Conservation (phyloP, 73 alveolate genomes). For the Durusdinium trenchii region DNA sequence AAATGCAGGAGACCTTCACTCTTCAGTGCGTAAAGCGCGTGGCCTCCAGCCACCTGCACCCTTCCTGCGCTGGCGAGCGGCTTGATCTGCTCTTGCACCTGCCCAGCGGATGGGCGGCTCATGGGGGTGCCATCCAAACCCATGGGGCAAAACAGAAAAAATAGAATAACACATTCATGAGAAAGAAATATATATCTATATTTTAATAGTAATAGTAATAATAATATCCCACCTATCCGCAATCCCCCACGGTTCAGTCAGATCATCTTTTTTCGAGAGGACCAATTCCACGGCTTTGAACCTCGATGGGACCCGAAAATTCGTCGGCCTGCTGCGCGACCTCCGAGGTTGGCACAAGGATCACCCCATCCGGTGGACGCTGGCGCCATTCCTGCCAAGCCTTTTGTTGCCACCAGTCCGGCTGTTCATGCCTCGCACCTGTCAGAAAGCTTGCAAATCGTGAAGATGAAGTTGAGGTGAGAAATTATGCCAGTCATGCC, state of each 20-base stretch:
- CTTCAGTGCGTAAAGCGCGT: not conserved
- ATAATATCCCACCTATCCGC: too few species aligned
- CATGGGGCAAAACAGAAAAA: too few species aligned
- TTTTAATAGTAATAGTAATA: too few species aligned
- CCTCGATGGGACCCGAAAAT: too few species aligned
- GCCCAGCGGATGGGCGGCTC: too few species aligned
- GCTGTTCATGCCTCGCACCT: conserved; percentile 44
- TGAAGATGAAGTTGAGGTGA: not conserved
- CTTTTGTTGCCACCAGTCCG: conserved; percentile 34
- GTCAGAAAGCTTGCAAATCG: not conserved
- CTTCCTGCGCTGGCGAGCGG: conserved; percentile 61
- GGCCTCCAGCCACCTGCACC: conserved; percentile 68
- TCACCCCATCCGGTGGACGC: conserved; percentile 93
- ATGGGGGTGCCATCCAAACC: too few species aligned
- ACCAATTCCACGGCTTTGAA: too few species aligned
- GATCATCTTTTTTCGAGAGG: too few species aligned
- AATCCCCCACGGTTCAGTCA: too few species aligned
- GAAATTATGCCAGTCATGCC: not conserved
- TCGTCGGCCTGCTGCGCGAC: conserved; percentile 59
- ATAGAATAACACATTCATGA: too few species aligned
- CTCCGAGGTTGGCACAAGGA: conserved; percentile 54
- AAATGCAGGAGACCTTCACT: too few species aligned
- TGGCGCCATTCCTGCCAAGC: conserved; percentile 91
- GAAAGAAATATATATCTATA: too few species aligned
- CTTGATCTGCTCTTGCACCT: conserved; percentile 28